Evolutionary conservation across 495 filamentous ascomycete species (phyloP).

Genomic region (Tetracladium setigerum): DNA sequence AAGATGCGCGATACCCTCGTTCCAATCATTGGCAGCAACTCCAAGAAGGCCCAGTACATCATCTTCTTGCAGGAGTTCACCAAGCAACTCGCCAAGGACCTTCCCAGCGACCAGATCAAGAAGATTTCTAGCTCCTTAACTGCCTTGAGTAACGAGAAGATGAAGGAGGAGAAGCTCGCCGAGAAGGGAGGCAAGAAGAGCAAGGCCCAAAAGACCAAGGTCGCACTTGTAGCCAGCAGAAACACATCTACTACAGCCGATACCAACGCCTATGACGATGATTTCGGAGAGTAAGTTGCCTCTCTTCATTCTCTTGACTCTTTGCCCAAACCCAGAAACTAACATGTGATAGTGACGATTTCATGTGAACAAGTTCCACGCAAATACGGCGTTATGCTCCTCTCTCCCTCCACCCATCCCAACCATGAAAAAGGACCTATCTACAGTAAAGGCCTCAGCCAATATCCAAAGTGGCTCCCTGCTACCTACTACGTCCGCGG

Average conservation of each 20-base stretch:
- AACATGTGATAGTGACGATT: slow-evolving; percentile 40
- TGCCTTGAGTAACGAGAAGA: slow-evolving; percentile 89
- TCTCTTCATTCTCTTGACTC: slow-evolving; percentile 3
- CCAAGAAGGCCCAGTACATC: slow-evolving; percentile 84
- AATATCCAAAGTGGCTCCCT: background rate
- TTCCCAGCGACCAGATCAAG: slow-evolving; percentile 88
- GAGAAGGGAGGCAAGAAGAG: slow-evolving; percentile 96
- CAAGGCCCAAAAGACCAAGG: slow-evolving; percentile 92
- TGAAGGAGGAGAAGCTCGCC: slow-evolving; percentile 94
- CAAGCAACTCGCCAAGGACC: slow-evolving; percentile 79
- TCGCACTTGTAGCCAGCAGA: slow-evolving; percentile 62
- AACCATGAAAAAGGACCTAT: background rate
- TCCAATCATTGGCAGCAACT: slow-evolving; percentile 63
- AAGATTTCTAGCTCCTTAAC: slow-evolving; percentile 83
- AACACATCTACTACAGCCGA: slow-evolving; percentile 59
- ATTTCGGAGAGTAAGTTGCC: slow-evolving; percentile 64
- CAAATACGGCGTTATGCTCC: slow-evolving; percentile 6
- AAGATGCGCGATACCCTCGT: slow-evolving; percentile 64
- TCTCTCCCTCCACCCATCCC: background rate
- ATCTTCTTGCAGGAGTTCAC: slow-evolving; percentile 86
- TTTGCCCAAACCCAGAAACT: background rate
- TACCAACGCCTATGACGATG: slow-evolving; percentile 63
- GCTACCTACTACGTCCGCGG: too few species aligned
- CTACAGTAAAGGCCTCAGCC: slow-evolving; percentile 2
- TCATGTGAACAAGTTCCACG: slow-evolving; percentile 45